phyloP scores from a whole-genome alignment of 192 early-diverging fungal genomes.

The Backusella tarrabulga region DNA sequence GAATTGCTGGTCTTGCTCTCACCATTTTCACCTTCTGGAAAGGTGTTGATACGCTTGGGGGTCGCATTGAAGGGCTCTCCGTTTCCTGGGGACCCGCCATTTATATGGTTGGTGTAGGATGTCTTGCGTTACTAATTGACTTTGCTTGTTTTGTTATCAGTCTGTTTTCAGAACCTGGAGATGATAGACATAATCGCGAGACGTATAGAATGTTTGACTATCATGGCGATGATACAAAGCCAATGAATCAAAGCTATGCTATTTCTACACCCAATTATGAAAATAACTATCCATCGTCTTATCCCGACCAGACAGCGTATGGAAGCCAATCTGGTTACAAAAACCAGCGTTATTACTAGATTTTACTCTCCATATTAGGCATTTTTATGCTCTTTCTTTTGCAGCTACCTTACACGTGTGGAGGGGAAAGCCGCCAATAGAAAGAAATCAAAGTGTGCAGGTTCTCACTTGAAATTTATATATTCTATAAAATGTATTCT shows the following conservation, averaged over 20 bases:
- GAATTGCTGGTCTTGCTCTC: slow-evolving; percentile 2
- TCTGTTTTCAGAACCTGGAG: neutral
- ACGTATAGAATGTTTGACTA: neutral
- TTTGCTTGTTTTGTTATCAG: neutral
- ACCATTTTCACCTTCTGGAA: slow-evolving; percentile 2
- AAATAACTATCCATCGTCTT: neutral
- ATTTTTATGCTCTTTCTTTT: neutral
- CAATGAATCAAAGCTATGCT: neutral
- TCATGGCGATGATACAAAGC: neutral
- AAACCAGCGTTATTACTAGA: neutral
- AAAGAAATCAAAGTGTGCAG: neutral
- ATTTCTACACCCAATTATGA: neutral
- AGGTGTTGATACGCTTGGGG: neutral
- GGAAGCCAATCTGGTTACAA: neutral
- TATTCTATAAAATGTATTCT: neutral
- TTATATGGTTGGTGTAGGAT: slow-evolving; percentile 8
- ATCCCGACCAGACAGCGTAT: neutral
- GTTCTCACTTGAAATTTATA: neutral
- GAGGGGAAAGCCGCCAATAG: neutral
- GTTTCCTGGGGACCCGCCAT: slow-evolving; percentile 3
- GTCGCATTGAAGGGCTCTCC: neutral
- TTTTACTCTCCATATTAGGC: neutral
- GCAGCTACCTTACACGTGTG: neutral
- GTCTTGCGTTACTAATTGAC: neutral
- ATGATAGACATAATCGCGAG: neutral